Conservation (phyloP, 805 yeast genomes). For the Cephaloascus fragrans region DNA sequence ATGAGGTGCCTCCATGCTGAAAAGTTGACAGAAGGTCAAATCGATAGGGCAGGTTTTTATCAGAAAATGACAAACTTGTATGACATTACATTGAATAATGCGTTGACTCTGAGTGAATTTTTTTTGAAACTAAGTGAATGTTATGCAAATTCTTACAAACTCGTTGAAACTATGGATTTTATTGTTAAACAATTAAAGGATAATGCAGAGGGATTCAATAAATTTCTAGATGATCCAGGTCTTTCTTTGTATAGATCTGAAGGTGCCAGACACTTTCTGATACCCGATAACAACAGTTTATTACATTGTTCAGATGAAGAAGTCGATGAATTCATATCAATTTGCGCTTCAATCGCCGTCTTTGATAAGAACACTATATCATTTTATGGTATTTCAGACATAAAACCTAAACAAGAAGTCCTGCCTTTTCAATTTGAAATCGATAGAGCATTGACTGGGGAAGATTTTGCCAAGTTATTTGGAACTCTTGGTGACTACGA, state of each 20-base stretch:
- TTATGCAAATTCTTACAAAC: background rate
- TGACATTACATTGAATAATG: background rate
- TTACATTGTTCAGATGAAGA: background rate
- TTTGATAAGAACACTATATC: background rate
- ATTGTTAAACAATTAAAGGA: background rate
- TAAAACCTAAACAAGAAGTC: background rate
- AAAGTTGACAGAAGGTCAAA: background rate
- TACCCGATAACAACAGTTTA: background rate
- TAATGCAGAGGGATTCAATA: background rate
- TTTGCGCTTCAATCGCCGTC: background rate
- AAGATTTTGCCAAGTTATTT: background rate
- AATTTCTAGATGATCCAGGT: background rate
- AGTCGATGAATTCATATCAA: background rate
- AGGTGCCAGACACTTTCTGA: background rate
- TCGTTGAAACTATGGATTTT: background rate
- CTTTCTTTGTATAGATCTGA: background rate
- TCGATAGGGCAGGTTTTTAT: background rate
- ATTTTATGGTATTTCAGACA: background rate
- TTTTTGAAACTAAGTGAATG: background rate
- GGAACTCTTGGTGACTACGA: background rate
- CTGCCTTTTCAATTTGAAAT: background rate
- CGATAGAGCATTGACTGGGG: background rate
- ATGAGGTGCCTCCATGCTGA: background rate
- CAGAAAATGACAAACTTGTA: background rate
- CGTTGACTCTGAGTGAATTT: background rate